Base-by-base conservation (phyloP, 163 green algal genomes). In the Chlamydomonas reinhardtii region DNA sequence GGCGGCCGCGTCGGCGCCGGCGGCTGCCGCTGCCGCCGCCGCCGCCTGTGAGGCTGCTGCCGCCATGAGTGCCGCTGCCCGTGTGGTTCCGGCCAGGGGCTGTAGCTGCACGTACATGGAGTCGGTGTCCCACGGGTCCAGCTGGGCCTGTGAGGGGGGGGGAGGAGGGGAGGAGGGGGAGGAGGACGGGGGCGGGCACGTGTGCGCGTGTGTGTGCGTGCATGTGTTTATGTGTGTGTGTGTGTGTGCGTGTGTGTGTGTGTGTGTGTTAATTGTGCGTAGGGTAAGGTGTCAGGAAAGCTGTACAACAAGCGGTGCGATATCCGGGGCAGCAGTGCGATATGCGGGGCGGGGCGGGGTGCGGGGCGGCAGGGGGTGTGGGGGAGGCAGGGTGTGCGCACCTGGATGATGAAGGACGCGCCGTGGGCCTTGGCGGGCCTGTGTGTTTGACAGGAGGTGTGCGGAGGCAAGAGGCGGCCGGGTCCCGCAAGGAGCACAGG, bases 331-430 rank as follows among this genome's bases (percentile, higher is more conserved):
- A n/a, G n/a, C n/a, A n/a, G n/a, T n/a, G n/a, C n/a, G n/a, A n/a
- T n/a, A n/a, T n/a, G n/a, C n/a, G n/a, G n/a, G n/a, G n/a, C n/a
- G n/a, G n/a, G n/a, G n/a, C n/a, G n/a, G n/a, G n/a, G n/a, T n/a
- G n/a, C n/a, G n/a, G n/a, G n/a, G n/a, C n/a, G n/a, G n/a, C n/a
- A n/a, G n/a, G n/a, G n/a, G n/a, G n/a, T n/a, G n/a, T n/a, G n/a
- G n/a, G n/a, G n/a, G n/a, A n/a, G n/a, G n/a, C n/a, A n/a, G n/a
- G n/a, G n/a, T n/a, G n/a, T n/a, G 5, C 74, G 17, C 69, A 86
- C 79, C 79, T 87, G 81, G 37, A 87, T 54, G 0, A 87, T 72
- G 59, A 87, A 74, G 15, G 81, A 80, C 24, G 35, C 71, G 29
- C 71, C 56, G 56, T 66, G 17, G 27, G 81, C 81, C 37, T 66